Evolutionary conservation across 2,329 filamentous ascomycete genomes (phyloP), one percentile per base, ranked within the genome.

Genomic region (Phaeophleospora eucalypticola): DNA sequence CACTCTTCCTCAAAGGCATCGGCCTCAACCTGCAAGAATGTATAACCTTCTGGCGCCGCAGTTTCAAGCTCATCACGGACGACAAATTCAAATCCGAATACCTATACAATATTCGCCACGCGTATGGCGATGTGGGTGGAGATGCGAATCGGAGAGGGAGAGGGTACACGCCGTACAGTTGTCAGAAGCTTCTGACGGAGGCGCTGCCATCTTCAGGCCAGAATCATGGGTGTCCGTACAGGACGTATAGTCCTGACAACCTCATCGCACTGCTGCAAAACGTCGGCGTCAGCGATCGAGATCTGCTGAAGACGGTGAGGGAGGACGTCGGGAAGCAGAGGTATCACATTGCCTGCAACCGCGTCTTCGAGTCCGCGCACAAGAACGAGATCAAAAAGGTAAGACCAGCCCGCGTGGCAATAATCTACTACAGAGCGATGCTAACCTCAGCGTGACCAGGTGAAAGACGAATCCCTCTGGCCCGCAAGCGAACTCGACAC

Each of bases 41-140:
- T 58, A 78, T 98, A 18, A 59, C 89, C 10, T 98, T 98, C 74
- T 98, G 93, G 93, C 84, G 93, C 9, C 79, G 82, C 52, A 76
- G 79, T 20, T 97, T 98, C 78, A 83, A 82, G 65, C 86, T 89
- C 57, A 82, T 94, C 54, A 90, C 87, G 0, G 93, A 97, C 62
- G 91, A 97, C 61, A 84, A 84, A 29, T 98, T 97, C 78, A 94
- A 94, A 70, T 97, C 96, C 65, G 89, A 96, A 65, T 97, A 98
- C 71, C 81, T 87, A 36, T 98, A 98, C 77, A 97, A 98, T 66
- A 81, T 97, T 48, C 86, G 90, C n/a, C 91, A 98, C 76, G 70
- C 77, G 0, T 98, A 97, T 66, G 93, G 93, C 56, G 91, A 97
- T 61, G 93, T 97, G 0, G 93, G 93, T 45, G 91, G 91, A 48